Conservation (phyloP, 164 flowering plant species). For the Vitis cinerea region DNA sequence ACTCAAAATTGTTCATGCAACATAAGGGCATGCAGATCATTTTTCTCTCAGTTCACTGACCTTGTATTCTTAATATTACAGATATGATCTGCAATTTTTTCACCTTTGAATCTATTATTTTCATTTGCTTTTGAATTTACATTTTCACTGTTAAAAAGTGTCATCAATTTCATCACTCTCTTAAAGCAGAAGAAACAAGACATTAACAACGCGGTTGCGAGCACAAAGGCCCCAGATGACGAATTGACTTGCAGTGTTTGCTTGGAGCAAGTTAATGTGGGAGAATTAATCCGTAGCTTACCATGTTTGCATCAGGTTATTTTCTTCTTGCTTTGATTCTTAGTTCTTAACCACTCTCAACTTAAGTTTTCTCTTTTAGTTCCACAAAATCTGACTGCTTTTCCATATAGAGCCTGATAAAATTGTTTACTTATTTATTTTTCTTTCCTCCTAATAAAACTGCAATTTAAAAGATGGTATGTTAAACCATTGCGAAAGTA, state of each 20-base stretch:
- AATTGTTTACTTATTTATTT: not conserved
- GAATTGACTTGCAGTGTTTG: slow-evolving; percentile 43
- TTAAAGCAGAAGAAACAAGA: slow-evolving; percentile 25
- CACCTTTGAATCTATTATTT: not conserved
- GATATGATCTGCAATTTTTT: not conserved
- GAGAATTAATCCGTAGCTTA: slow-evolving; percentile 39
- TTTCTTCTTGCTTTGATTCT: not conserved
- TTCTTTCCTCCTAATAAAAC: not conserved
- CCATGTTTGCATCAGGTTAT: slow-evolving; percentile 48
- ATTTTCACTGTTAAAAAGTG: not conserved
- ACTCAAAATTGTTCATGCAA: too few species aligned
- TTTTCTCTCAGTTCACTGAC: not conserved
- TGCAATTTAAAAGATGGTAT: not conserved
- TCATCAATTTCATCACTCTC: not conserved
- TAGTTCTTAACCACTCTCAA: not conserved
- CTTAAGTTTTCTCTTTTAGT: not conserved
- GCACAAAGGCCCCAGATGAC: slow-evolving; percentile 26
- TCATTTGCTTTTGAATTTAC: not conserved
- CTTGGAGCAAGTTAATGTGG: slow-evolving; percentile 41
- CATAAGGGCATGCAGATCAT: not conserved
- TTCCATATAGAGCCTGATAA: not conserved
- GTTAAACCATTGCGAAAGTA: not conserved
- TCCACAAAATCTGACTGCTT: not conserved
- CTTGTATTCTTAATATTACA: not conserved
- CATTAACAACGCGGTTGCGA: slow-evolving; percentile 9